phyloP scores from a whole-genome alignment of 768 basidiomycete genomes.

The Phaeotremella skinneri region DNA sequence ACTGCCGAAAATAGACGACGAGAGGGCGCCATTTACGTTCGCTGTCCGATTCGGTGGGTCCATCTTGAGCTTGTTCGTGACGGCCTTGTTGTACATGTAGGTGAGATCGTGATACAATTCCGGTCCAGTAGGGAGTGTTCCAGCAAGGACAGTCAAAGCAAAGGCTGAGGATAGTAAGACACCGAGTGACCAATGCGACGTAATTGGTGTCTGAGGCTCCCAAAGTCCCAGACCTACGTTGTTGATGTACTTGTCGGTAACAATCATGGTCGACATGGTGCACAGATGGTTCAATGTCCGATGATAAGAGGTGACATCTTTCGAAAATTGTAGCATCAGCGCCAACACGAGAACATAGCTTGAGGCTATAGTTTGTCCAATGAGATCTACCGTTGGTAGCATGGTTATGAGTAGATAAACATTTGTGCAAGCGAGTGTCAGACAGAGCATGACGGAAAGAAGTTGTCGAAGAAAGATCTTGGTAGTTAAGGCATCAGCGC shows the following conservation, averaged over 20 bases:
- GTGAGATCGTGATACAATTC: constrained; percentile 19
- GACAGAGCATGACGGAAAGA: constrained; percentile 10
- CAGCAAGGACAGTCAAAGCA: neutral
- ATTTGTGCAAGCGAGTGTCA: constrained; percentile 4
- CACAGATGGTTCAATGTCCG: constrained; percentile 15
- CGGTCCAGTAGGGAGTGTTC: constrained; percentile 19
- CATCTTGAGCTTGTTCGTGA: constrained; percentile 6
- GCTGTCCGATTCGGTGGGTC: neutral
- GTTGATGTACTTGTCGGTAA: constrained; percentile 19
- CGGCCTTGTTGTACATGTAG: constrained; percentile 27
- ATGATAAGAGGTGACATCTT: neutral
- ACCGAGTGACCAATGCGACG: constrained; percentile 4
- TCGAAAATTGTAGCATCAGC: neutral
- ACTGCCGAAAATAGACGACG: constrained; percentile 20
- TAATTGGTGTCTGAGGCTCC: neutral
- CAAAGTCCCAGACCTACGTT: constrained; percentile 15
- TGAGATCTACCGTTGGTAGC: neutral
- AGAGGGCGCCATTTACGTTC: constrained; percentile 15
- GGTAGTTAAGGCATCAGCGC: neutral
- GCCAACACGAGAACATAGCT: neutral
- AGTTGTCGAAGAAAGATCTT: constrained; percentile 9
- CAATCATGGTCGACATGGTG: constrained; percentile 2
- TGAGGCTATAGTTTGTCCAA: neutral
- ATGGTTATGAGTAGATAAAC: neutral
- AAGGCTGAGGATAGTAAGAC: neutral